A percentile compares a stretch with the other conserved stretches of the same genome.
Evolutionary conservation across 2,329 filamentous ascomycete genomes (phyloP).

Genomic region (Parasarocladium wereldwijsianum): DNA sequence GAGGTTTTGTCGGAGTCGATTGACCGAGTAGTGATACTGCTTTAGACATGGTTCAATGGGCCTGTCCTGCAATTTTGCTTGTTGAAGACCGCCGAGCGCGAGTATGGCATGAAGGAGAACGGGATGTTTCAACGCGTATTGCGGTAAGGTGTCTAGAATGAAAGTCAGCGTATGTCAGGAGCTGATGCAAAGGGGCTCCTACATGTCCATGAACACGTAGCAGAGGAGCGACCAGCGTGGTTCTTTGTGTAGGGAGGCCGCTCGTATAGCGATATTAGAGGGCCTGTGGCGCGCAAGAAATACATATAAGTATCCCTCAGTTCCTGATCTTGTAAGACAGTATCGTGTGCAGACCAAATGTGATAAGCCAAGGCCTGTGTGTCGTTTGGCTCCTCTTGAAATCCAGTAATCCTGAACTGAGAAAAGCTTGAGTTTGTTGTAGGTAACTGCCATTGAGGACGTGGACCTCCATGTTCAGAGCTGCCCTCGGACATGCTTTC

Average conservation of each 20-base stretch:
- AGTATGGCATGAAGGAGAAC: constrained; percentile 83
- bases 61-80: constrained; percentile 63
- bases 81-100: constrained; percentile 73
- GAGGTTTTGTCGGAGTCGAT: constrained; percentile 64
- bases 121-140: constrained; percentile 72
- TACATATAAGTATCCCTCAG: constrained; percentile 56
- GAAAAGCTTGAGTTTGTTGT: too few species aligned
- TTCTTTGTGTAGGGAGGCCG: constrained; percentile 60
- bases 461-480: too few species aligned
- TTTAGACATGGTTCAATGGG: constrained; percentile 71
- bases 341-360: not conserved
- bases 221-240: too few species aligned
- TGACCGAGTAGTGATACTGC: constrained; percentile 79
- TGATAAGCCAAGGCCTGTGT: constrained; percentile 14
- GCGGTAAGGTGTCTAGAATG: constrained; percentile 69
- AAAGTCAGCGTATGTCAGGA: not conserved
- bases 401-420: constrained; percentile 21
- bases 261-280: constrained; percentile 77
- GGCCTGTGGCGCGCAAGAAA: constrained; percentile 79
- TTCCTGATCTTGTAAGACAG: not conserved
- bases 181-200: too few species aligned
- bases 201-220: too few species aligned
- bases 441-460: too few species aligned
- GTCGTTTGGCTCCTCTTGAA: too few species aligned
- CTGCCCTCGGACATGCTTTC: too few species aligned